A percentile compares a stretch with the other conserved stretches of the same genome.
Evolutionary conservation across 257 asterid genomes (phyloP).

Genomic region (Jaltomata sinuosa): DNA sequence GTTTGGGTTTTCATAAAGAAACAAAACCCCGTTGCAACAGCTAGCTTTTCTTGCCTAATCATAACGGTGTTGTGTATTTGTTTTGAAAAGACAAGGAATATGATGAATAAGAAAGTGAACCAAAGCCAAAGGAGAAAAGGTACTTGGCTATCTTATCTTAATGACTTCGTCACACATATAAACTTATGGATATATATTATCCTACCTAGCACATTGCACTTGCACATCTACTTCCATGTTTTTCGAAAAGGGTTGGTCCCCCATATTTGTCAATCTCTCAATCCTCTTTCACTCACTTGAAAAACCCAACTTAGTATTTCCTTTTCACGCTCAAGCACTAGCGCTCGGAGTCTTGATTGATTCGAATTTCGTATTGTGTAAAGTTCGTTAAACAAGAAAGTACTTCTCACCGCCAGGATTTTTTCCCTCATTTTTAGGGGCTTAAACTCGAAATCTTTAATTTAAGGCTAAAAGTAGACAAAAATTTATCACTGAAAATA

Average conservation of each 20-base stretch:
- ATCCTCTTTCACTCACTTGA: not conserved
- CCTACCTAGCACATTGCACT: not conserved
- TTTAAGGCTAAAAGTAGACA: no score
- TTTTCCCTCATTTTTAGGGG: not conserved
- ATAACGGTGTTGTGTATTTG: not conserved
- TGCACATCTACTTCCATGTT: not conserved
- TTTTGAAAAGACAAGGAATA: not conserved
- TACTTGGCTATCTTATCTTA: not conserved
- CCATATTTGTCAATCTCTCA: not conserved
- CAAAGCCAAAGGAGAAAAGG: not conserved
- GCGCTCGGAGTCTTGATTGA: not conserved
- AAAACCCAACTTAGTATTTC: not conserved
- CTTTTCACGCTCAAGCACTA: not conserved
- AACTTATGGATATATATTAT: not conserved
- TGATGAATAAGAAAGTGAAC: not conserved
- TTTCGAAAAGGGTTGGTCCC: not conserved
- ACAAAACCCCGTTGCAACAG: not conserved
- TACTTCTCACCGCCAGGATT: not conserved
- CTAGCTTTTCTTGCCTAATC: not conserved
- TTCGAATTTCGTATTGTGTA: not conserved
- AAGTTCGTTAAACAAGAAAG: accelerated
- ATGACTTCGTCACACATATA: not conserved
- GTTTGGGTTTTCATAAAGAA: not conserved
- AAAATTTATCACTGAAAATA: no score
- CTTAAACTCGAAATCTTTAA: not conserved